Evolutionary conservation across 345 rosid species (phyloP).

Genomic region (Eucalyptus sp.): DNA sequence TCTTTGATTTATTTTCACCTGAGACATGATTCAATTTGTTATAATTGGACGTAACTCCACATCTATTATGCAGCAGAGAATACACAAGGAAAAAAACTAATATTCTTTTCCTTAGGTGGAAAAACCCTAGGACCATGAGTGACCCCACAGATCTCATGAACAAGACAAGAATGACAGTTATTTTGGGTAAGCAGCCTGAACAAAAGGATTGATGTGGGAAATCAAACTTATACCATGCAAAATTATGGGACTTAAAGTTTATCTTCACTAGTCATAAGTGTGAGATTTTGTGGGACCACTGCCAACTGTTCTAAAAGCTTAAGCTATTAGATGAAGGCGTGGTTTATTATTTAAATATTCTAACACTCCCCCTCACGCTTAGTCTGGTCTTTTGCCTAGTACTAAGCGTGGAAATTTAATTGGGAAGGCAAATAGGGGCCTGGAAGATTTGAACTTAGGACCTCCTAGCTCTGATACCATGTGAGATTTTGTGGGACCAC

Average conservation of each 20-base stretch:
- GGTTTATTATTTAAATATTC: too few species aligned
- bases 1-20: conserved; percentile 87
- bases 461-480: too few species aligned
- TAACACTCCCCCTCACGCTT: too few species aligned
- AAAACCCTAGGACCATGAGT: background rate
- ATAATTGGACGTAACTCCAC: background rate
- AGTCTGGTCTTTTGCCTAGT: too few species aligned
- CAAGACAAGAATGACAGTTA: background rate
- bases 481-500: too few species aligned
- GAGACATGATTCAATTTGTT: background rate
- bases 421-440: too few species aligned
- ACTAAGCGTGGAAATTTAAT: too few species aligned
- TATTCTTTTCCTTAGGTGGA: background rate
- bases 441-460: too few species aligned
- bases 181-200: background rate
- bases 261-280: background rate
- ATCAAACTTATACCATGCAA: background rate
- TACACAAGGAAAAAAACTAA: background rate
- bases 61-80: background rate
- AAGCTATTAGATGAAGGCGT: too few species aligned
- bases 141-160: background rate
- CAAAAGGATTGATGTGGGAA: background rate
- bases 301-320: too few species aligned
- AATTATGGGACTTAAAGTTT: background rate
- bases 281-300: too few species aligned